Evolutionary conservation across 2,329 filamentous ascomycete species (phyloP).

Genomic region (Xylaria sp.): DNA sequence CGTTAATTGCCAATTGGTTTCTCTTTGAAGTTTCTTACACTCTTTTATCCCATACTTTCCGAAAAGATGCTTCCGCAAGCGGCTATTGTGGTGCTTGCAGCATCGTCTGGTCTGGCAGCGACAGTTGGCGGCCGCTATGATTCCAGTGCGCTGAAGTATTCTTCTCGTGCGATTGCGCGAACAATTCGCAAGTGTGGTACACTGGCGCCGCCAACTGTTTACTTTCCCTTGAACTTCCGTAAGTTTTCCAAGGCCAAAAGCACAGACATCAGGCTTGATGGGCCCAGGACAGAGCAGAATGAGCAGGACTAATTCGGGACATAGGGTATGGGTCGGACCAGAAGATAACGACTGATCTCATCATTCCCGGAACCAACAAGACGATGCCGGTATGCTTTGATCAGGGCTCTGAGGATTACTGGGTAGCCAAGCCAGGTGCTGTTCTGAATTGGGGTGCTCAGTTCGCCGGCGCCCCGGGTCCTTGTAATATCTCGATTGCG

Average conservation of each 20-base stretch:
- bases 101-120: neutral
- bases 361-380: slow-evolving; percentile 28
- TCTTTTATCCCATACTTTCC: too few species aligned
- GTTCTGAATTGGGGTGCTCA: slow-evolving; percentile 20
- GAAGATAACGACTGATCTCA: slow-evolving; percentile 35
- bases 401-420: slow-evolving; percentile 35
- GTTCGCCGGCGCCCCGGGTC: neutral
- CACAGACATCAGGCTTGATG: too few species aligned
- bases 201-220: slow-evolving; percentile 17
- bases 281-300: neutral
- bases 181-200: slow-evolving; percentile 6
- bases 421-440: slow-evolving; percentile 29
- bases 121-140: neutral
- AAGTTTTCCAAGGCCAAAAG: neutral
- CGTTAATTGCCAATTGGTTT: too few species aligned
- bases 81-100: slow-evolving; percentile 9
- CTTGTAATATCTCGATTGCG: slow-evolving; percentile 18
- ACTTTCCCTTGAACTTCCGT: slow-evolving; percentile 24
- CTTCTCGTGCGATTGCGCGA: slow-evolving; percentile 1
- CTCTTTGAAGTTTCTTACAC: neutral
- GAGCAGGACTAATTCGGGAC: neutral
- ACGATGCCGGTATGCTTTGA: slow-evolving; percentile 36
- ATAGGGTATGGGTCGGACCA: slow-evolving; percentile 15
- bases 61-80: slow-evolving; percentile 2
- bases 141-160: neutral